These are phyloP conservation scores for Cochlearia excelsa DNA, from an alignment of 345 rosid genomes.

Conservation along the genomic window DNA sequence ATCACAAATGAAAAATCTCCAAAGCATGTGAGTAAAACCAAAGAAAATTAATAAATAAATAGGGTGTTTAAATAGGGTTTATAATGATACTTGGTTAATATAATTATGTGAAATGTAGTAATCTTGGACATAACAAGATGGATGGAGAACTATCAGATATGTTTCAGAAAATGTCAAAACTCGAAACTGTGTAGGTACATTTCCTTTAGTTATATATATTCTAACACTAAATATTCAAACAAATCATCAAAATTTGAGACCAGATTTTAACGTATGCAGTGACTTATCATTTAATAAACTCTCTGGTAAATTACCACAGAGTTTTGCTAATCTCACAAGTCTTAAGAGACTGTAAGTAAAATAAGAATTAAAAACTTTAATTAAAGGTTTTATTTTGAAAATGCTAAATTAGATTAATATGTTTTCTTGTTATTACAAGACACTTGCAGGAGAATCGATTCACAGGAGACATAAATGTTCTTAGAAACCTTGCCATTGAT, in stretches of 20 bases:
- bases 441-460: conserved; percentile 70
- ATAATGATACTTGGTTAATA: neutral
- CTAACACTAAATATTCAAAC: neutral
- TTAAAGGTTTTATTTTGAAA: neutral
- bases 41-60: neutral
- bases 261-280: conserved; percentile 39
- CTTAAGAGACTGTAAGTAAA: conserved; percentile 56
- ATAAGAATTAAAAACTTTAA: neutral
- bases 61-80: conserved; percentile 7
- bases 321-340: conserved; percentile 59
- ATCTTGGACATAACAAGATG: conserved; percentile 66
- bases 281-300: conserved; percentile 68
- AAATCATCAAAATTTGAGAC: neutral
- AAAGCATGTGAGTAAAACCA: conserved; percentile 55
- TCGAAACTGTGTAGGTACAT: conserved; percentile 63
- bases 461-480: conserved; percentile 65
- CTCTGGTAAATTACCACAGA: conserved; percentile 65
- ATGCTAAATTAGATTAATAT: conserved; percentile 1
- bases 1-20: conserved; percentile 61
- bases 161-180: conserved; percentile 72
- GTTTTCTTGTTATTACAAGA: conserved; percentile 34
- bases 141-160: conserved; percentile 74
- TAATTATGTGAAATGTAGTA: conserved; percentile 40
- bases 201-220: conserved; percentile 22
- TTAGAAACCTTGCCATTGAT: conserved; percentile 61